A percentile compares a stretch with the other conserved stretches of the same genome.
Conservation (phyloP, 306 rosid genomes). For the Casuarina cunninghamiana region DNA sequence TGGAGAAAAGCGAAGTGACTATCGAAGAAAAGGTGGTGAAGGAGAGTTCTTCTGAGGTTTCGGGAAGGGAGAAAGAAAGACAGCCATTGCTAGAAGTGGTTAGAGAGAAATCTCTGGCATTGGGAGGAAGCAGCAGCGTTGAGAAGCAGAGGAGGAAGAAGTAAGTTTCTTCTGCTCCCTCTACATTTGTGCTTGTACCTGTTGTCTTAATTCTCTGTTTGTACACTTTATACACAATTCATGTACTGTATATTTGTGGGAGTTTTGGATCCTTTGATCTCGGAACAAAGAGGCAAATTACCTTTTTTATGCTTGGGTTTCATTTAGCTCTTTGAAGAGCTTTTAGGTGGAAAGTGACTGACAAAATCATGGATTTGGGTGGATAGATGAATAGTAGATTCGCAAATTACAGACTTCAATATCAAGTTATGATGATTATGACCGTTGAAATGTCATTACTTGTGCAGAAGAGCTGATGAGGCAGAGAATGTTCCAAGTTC, state of each 20-base stretch:
- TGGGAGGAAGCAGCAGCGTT: constrained; percentile 33
- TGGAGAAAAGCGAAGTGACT: constrained; percentile 28
- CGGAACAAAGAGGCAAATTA: no score
- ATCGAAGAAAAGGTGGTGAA: constrained; percentile 33
- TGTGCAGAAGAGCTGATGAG: constrained; percentile 55
- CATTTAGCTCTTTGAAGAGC: no score
- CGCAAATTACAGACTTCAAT: no score
- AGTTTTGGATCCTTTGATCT: no score
- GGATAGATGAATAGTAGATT: no score
- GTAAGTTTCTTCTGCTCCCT: constrained; percentile 45
- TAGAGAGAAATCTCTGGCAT: constrained; percentile 38
- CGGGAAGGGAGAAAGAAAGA: constrained; percentile 51
- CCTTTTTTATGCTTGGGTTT: no score
- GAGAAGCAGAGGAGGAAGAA: constrained; percentile 52
- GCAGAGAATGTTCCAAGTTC: constrained; percentile 61
- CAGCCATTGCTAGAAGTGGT: constrained; percentile 57
- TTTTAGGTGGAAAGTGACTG: no score
- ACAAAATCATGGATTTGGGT: not conserved
- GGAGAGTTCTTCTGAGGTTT: constrained; percentile 29
- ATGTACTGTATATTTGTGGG: no score
- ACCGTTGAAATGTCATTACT: constrained; percentile 10
- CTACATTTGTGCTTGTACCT: not conserved
- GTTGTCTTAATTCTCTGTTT: not conserved
- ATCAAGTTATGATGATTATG: not conserved
- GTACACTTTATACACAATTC: no score